These are phyloP conservation scores for Teunomyces lycoperdinae DNA, from an alignment of 805 yeast genomes.

Conservation along the genomic window DNA sequence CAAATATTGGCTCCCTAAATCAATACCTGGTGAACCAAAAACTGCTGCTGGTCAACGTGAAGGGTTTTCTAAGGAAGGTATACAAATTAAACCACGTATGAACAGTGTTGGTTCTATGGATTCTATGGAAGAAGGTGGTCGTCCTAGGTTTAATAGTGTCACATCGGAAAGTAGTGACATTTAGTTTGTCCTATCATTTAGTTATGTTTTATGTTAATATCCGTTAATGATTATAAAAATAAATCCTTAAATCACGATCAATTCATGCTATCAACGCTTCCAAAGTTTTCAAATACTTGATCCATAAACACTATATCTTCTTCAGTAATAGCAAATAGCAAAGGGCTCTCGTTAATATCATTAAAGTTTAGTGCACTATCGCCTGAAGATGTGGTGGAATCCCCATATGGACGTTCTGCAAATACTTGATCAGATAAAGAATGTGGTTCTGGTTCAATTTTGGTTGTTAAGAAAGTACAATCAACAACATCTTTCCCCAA, in stretches of 20 bases:
- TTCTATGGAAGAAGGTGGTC: slow-evolving; percentile 11
- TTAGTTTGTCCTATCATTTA: not conserved
- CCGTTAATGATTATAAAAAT: not conserved
- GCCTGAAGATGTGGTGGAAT: not conserved
- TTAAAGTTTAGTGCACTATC: not conserved
- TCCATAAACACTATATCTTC: slow-evolving; percentile 18
- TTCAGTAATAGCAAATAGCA: slow-evolving; percentile 10
- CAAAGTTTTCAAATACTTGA: slow-evolving; percentile 5
- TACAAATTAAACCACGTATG: slow-evolving; percentile 10
- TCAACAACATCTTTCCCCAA: slow-evolving; percentile 8
- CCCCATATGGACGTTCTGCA: not conserved
- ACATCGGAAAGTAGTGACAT: slow-evolving; percentile 8
- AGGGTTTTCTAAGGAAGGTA: not conserved
- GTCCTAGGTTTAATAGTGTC: slow-evolving; percentile 18
- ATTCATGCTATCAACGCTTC: not conserved
- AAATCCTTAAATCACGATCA: not conserved
- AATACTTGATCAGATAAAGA: not conserved
- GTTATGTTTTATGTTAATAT: not conserved
- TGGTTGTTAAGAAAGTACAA: slow-evolving; percentile 7
- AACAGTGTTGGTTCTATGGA: slow-evolving; percentile 13
- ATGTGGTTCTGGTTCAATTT: slow-evolving; percentile 3
- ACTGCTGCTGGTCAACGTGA: not conserved
- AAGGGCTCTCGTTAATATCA: not conserved
- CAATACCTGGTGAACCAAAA: slow-evolving; percentile 5
- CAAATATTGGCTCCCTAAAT: slow-evolving; percentile 36